These are phyloP conservation scores for Diaporthe vexans DNA, from an alignment of 2,329 filamentous ascomycete genomes.

Conservation along the genomic window DNA sequence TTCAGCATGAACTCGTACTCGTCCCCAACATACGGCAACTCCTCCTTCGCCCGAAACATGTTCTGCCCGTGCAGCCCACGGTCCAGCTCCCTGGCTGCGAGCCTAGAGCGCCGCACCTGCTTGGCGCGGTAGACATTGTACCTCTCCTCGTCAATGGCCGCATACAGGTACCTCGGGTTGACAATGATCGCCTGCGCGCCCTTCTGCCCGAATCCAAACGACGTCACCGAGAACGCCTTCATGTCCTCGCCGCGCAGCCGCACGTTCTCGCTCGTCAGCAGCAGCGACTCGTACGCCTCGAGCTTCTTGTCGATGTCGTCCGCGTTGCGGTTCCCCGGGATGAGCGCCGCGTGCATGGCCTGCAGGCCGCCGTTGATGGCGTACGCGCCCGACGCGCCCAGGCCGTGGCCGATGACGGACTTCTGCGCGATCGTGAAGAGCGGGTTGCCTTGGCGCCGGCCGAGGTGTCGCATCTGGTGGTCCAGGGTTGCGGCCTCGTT, in stretches of 20 bases:
- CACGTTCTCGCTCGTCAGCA: constrained; percentile 49
- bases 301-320: constrained; percentile 48
- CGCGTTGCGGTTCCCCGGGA: constrained; percentile 55
- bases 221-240: constrained; percentile 56
- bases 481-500: constrained; percentile 53
- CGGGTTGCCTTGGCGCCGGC: constrained; percentile 51
- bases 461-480: constrained; percentile 52
- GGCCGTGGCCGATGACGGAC: constrained; percentile 54
- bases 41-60: constrained; percentile 9
- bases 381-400: constrained; percentile 54
- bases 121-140: constrained; percentile 37
- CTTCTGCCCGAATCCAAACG: constrained; percentile 62
- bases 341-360: constrained; percentile 49
- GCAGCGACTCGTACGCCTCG: constrained; percentile 43
- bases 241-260: constrained; percentile 45
- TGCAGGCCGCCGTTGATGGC: constrained; percentile 56
- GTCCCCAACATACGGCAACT: not conserved
- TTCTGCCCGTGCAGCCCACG: not conserved
- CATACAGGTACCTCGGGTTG: constrained; percentile 53
- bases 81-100: constrained; percentile 2
- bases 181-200: constrained; percentile 55
- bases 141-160: constrained; percentile 43
- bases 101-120: constrained; percentile 5
- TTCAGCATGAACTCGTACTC: constrained; percentile 19
- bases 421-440: constrained; percentile 54